Conservation (phyloP, 805 yeast genomes). For the Spathaspora gorwiae region DNA sequence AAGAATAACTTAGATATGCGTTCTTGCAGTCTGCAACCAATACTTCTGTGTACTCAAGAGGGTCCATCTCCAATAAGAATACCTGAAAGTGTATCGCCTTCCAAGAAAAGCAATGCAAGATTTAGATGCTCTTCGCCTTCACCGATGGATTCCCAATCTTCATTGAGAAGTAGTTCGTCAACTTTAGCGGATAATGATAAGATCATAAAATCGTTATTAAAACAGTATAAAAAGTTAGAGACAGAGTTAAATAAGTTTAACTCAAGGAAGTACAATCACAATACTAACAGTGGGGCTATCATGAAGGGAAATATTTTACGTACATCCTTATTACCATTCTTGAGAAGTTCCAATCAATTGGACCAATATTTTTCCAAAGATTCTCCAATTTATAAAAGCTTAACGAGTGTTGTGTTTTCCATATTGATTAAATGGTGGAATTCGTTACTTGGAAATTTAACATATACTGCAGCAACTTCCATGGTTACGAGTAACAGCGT, state of each 20-base stretch:
- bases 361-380: conserved; percentile 15
- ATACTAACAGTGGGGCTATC: conserved; percentile 16
- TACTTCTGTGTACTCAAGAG: too few species aligned
- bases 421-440: conserved; percentile 51
- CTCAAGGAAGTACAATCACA: conserved; percentile 26
- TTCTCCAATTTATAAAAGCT: conserved; percentile 26
- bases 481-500: neutral
- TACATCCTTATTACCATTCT: conserved; percentile 42
- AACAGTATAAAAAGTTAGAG: conserved; percentile 38
- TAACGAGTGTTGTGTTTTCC: conserved; percentile 27
- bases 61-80: neutral
- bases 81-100: neutral
- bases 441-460: conserved; percentile 22
- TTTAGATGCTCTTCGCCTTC: neutral
- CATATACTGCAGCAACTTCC: conserved; percentile 1
- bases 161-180: neutral
- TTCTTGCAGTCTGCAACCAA: neutral
- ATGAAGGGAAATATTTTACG: conserved; percentile 38
- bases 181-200: conserved; percentile 8
- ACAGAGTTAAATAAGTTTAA: conserved; percentile 41
- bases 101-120: neutral
- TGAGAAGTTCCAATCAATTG: conserved; percentile 25
- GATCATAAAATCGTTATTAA: conserved; percentile 19
- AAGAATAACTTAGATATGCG: neutral
- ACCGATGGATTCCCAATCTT: neutral